Evolutionary conservation across 140 eudicot species (phyloP), one percentile per base, ranked within the genome.

Genomic region (Stevia rebaudiana): DNA sequence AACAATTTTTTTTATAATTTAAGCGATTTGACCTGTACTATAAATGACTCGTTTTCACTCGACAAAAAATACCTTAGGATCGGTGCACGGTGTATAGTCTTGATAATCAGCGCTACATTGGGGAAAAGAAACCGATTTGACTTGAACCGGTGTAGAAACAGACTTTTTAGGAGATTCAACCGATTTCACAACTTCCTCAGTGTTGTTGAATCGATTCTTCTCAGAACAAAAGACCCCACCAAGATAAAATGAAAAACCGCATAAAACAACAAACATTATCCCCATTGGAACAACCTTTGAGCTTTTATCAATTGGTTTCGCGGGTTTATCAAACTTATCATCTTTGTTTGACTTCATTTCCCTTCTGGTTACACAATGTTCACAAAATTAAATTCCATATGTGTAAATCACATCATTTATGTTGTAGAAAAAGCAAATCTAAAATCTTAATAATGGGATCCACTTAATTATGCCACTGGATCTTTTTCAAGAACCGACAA

Each of bases 21-120:
- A 56, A 51, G 25, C 21, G 6, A 53, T 18, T 25, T 11, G 73
- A 58, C 47, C 47, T 30, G 30, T 19, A 17, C 30, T 18, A 35
- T 30, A 56, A 30, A 8, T 31, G 47, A 58, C 11, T 21, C 9
- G 33, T 30, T 30, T 9, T n/a, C 9, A 43, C 7, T n/a, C n/a
- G 22, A 12, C 19, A 28, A 15, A 51, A 52, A 8, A 21, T 73
- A 91, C 98, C 83, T 71, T 81, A 15, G 98, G 98, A 81, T 91
- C 98, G 9, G 98, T 91, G 82, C 98, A 91, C 3, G 98, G 98
- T 11, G 98, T 91, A 75, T 84, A 91, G 41, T 91, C 98, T 73
- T 87, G 96, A 69, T 61, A 68, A 55, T 82, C 82, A 28, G 74
- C 59, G 63, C 84, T 61, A 50, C 98, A 91, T 70, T 91, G 91